Percentiles rank a stretch among this genome's conserved stretches.
phyloP scores from a whole-genome alignment of 345 rosid species.

The Arabidopsis arenosa region DNA sequence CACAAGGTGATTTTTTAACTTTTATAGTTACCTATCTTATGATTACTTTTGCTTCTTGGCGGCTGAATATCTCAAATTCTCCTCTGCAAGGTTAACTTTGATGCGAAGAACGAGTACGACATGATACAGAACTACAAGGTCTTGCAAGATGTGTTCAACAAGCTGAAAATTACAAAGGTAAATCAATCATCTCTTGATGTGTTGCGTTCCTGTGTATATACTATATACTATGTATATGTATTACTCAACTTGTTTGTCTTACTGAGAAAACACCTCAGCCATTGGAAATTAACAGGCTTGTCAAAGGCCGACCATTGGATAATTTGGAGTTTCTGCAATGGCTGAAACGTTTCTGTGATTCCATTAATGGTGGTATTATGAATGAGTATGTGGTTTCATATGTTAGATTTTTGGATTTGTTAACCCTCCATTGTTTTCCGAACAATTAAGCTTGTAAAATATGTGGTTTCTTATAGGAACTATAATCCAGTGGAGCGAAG shows the following conservation, averaged over 20 bases:
- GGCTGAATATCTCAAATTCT: background rate
- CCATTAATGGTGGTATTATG: conserved; percentile 94
- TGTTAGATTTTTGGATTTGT: background rate
- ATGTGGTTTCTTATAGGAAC: conserved; percentile 56
- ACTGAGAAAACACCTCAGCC: conserved; percentile 54
- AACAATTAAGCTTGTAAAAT: background rate
- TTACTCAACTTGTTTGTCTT: conserved; percentile 14
- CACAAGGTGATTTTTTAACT: conserved; percentile 63
- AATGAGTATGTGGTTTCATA: conserved; percentile 63
- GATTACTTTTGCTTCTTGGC: background rate
- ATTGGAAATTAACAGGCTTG: conserved; percentile 87
- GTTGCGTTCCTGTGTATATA: background rate
- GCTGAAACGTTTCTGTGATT: conserved; percentile 96
- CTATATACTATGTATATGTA: background rate
- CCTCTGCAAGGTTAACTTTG: conserved; percentile 79
- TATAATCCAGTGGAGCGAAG: conserved; percentile 91
- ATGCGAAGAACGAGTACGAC: conserved; percentile 91
- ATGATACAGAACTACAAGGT: conserved; percentile 98
- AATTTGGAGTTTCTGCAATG: conserved; percentile 98
- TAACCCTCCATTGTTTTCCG: background rate
- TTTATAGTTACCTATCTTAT: background rate
- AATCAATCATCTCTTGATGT: background rate
- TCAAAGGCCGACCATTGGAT: conserved; percentile 93
- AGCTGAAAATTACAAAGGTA: conserved; percentile 92
- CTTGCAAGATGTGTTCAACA: conserved; percentile 90